Evolutionary conservation across 768 basidiomycete species (phyloP), one percentile per base, ranked within the genome.

Genomic region (Chiua virens): DNA sequence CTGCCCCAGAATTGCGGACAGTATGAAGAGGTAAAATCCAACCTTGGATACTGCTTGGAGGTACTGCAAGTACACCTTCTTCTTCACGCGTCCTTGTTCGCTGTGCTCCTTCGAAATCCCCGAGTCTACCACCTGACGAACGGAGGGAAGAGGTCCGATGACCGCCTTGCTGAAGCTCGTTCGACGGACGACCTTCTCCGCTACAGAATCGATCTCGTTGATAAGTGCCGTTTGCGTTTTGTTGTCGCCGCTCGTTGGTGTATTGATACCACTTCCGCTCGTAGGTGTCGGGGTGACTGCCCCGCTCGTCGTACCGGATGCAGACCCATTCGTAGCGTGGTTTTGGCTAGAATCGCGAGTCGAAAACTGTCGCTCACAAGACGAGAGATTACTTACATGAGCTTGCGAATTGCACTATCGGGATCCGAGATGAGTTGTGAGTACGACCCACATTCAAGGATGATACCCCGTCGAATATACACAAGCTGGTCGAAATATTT

Each of bases 71-170:
- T 97, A 97, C 2, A 97, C 91, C 7, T 79, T 71, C 14, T 65
- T 60, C 68, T 92, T 92, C 50, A 96, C 93, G 22, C 78, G 79
- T 5, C 93, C 93, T 62, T 86, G 84, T 60, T 93, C 90, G 47
- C 74, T 77, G 64, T 90, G 86, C 63, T 91, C 89, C 60, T 83
- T 82, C 15, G 77, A 75, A 14, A 82, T 65, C 2, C 82, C 85
- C 23, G 73, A 69, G 0, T 76, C 72, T 27, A 71, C 57, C 3
- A 71, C 59, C 11, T 71, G 66, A 18, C 76, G 76, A 2, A 74
- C 56, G 10, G 75, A 60, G 3, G 75, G 65, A 9, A 71, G 64
- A 13, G 71, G 61, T 10, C 76, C 80, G 32, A 87, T 60, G 18
- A 71, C 70, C 11, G 88, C 81, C 54, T 78, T 81, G 39, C 71